A percentile compares a stretch with the other conserved stretches of the same genome.
Conservation (phyloP, 2,329 filamentous ascomycete species). For the Chalaropsis ovoidea region DNA sequence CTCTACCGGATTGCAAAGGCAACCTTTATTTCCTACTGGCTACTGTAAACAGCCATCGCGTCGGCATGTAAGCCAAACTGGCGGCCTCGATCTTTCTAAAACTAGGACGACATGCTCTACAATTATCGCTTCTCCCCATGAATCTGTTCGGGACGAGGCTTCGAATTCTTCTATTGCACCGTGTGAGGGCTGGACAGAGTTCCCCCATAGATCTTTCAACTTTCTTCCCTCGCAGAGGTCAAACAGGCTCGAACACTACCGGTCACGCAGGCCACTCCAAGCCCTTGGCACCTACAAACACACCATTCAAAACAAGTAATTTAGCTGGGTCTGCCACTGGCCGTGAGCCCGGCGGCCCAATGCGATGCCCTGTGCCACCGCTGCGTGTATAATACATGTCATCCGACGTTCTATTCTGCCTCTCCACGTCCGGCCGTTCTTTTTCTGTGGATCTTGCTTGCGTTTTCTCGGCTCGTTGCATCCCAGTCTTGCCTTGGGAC, state of each 20-base stretch:
- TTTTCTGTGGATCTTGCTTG: not conserved
- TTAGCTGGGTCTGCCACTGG: not conserved
- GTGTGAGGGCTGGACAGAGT: not conserved
- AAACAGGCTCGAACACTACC: not conserved
- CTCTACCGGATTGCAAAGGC: not conserved
- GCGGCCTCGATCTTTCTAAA: not conserved
- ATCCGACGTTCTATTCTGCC: not conserved
- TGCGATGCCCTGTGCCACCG: not conserved
- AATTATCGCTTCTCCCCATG: not conserved
- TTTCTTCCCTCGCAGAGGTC: slow-evolving; percentile 4
- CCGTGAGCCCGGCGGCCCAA: no score
- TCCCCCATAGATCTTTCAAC: not conserved
- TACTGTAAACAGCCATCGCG: not conserved
- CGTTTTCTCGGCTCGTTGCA: not conserved
- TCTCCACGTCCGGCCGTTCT: not conserved
- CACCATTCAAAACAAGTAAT: not conserved
- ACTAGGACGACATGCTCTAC: not conserved
- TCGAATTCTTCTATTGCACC: not conserved
- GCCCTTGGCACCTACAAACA: not conserved
- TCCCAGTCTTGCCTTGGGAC: slow-evolving; percentile 5
- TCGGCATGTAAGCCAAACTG: not conserved
- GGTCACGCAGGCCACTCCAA: not conserved
- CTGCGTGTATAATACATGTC: not conserved
- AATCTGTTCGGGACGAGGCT: not conserved
- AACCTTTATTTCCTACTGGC: not conserved